Evolutionary conservation across 768 basidiomycete species (phyloP).

Genomic region (Russula olivacea): DNA sequence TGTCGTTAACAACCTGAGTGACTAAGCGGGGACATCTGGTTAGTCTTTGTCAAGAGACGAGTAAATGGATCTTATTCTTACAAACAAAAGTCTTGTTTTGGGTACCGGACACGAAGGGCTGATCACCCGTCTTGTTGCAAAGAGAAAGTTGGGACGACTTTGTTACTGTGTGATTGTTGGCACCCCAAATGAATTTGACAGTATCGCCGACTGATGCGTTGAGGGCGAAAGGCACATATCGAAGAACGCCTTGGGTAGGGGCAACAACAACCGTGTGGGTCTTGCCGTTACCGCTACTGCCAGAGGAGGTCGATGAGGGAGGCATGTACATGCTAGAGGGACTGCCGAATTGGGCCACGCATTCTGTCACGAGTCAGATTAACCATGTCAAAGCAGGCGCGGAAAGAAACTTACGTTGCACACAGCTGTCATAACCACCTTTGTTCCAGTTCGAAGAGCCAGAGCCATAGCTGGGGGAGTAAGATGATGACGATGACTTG

Average conservation of each 20-base stretch:
- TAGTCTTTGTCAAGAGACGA: constrained; percentile 25
- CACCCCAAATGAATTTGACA: constrained; percentile 70
- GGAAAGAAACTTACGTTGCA: constrained; percentile 49
- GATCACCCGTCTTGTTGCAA: constrained; percentile 66
- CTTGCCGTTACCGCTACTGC: constrained; percentile 43
- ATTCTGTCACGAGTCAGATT: constrained; percentile 40
- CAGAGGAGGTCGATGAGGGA: constrained; percentile 27
- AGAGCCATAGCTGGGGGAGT: constrained; percentile 51
- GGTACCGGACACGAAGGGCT: constrained; percentile 57
- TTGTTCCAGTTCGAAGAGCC: constrained; percentile 54
- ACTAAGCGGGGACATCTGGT: constrained; percentile 31
- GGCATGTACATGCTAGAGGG: constrained; percentile 32
- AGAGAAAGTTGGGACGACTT: constrained; percentile 59
- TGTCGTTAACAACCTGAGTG: constrained; percentile 67
- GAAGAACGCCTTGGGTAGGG: constrained; percentile 67
- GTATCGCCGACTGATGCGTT: constrained; percentile 77
- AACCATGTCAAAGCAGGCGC: constrained; percentile 4
- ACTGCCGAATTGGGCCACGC: constrained; percentile 53
- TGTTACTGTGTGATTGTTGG: constrained; percentile 78
- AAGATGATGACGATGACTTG: too few species aligned
- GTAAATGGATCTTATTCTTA: constrained; percentile 25
- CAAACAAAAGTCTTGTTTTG: constrained; percentile 62
- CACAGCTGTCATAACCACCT: constrained; percentile 59
- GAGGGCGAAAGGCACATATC: constrained; percentile 67
- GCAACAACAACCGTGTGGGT: constrained; percentile 77